Base-by-base conservation (phyloP, 2,329 filamentous ascomycete species). In the Apiospora aurea region DNA sequence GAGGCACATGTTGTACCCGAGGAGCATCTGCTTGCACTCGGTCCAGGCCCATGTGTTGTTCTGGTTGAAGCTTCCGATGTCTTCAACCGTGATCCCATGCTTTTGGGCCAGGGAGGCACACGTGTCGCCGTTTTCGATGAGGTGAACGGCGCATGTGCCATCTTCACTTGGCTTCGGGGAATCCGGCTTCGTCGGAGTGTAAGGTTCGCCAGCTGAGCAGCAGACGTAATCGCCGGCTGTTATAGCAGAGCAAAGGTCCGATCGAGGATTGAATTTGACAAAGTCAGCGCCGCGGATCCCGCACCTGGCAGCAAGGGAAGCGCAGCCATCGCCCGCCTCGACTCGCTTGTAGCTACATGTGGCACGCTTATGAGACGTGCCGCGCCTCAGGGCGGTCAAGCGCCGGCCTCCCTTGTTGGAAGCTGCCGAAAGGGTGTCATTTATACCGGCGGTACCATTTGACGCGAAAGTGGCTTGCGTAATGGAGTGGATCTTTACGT, bases 1-100 rank as follows among this genome's bases (percentile, higher is more conserved):
- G 0, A 86, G 74, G 71, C 85, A 87, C 5, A 86, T 82, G 16
- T 76, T 77, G 1, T 71, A 49, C 0, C 79, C 79, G 21, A 75
- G 69, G 26, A 74, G 72, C 6, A 87, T 71, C 10, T 76, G 68
- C 0, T 74, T 68, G 74, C 85, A 87, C 8, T 81, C 82, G 5
- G 51, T 75, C 82, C 82, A 86, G n/a, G 78, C 82, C 72, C 72
- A 73, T 2, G 70, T 73, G 26, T 72, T 70, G 16, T 47, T 44
- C 24, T 70, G 66, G 61, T 67, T 68, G 2, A 68, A 68, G 41
- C 21, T 10, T 11, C 11, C 66, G 1, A 68, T 16, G 4, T 68
- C 66, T 21, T 44, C 11, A 29, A 29, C 26, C 26, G 26, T 29
- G 3, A 29, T 29, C 2, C 26, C 38, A 46, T 68, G 66, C 41